These are phyloP conservation scores for Hortaea werneckii DNA, from an alignment of 2,329 filamentous ascomycete species.

Conservation along the genomic window DNA sequence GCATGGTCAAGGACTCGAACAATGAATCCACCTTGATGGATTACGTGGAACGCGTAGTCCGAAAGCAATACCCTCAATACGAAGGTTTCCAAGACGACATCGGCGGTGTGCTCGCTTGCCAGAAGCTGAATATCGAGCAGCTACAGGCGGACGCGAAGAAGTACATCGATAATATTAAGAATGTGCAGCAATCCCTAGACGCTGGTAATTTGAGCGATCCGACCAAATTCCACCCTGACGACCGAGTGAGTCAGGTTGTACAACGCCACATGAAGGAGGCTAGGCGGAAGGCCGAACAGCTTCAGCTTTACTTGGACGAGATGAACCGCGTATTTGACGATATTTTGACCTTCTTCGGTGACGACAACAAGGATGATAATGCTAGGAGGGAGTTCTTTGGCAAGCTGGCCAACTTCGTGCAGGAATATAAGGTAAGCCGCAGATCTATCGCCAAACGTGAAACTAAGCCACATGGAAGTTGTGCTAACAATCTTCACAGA, in stretches of 20 bases:
- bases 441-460: too few species aligned
- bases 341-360: constrained; percentile 93
- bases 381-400: constrained; percentile 91
- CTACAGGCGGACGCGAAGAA: constrained; percentile 75
- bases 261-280: constrained; percentile 96
- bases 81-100: constrained; percentile 84
- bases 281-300: constrained; percentile 86
- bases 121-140: constrained; percentile 94
- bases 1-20: constrained; percentile 99
- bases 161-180: constrained; percentile 91
- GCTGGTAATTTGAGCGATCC: constrained; percentile 89
- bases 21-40: constrained; percentile 95
- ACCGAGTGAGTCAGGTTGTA: constrained; percentile 84
- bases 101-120: constrained; percentile 60
- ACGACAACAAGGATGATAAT: constrained; percentile 84
- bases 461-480: too few species aligned
- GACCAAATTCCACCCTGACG: constrained; percentile 95
- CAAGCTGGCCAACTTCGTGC: constrained; percentile 81
- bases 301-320: constrained; percentile 86
- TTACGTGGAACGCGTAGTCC: constrained; percentile 89
- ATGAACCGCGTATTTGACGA: constrained; percentile 87
- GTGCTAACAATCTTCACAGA: constrained; percentile 39
- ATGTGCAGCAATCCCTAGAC: constrained; percentile 85
- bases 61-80: constrained; percentile 94
- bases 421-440: constrained; percentile 78